Evolutionary conservation across 164 flowering plant species (phyloP).

Genomic region (Vitis rotundifolia): DNA sequence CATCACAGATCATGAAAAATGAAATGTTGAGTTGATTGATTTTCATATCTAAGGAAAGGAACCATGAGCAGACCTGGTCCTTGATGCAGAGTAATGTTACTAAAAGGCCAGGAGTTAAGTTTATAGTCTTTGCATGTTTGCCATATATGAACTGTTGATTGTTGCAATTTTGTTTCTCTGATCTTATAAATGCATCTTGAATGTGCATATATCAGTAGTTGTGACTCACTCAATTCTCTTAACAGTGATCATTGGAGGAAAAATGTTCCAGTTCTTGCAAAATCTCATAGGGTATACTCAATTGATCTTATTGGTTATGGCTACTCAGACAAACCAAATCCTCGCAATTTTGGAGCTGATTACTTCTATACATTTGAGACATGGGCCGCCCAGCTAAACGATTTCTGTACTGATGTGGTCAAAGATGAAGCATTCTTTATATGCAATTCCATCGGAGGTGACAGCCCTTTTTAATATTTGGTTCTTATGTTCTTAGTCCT

Average conservation of each 20-base stretch:
- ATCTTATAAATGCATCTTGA: background rate
- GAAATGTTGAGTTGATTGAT: too few species aligned
- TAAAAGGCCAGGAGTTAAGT: too few species aligned
- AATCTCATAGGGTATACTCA: slow-evolving; percentile 71
- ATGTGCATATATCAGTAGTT: background rate
- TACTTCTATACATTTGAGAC: slow-evolving; percentile 89
- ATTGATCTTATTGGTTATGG: slow-evolving; percentile 98
- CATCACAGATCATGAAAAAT: too few species aligned
- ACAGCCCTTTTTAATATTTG: slow-evolving; percentile 11
- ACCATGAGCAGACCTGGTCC: too few species aligned
- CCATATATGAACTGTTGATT: too few species aligned
- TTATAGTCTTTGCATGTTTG: too few species aligned
- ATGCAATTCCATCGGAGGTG: slow-evolving; percentile 99
- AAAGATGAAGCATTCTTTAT: slow-evolving; percentile 82
- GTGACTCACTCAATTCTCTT: slow-evolving; percentile 10
- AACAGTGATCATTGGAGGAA: slow-evolving; percentile 97
- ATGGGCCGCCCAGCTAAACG: slow-evolving; percentile 84
- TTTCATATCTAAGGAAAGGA: too few species aligned
- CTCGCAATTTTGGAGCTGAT: slow-evolving; percentile 59
- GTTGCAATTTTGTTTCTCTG: background rate
- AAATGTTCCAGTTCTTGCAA: slow-evolving; percentile 75
- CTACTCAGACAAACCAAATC: slow-evolving; percentile 94
- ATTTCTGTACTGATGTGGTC: slow-evolving; percentile 75
- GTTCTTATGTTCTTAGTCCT: background rate
- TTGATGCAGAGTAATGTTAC: too few species aligned